phyloP scores from a whole-genome alignment of 768 basidiomycete genomes.

The Collybiopsis confluens region DNA sequence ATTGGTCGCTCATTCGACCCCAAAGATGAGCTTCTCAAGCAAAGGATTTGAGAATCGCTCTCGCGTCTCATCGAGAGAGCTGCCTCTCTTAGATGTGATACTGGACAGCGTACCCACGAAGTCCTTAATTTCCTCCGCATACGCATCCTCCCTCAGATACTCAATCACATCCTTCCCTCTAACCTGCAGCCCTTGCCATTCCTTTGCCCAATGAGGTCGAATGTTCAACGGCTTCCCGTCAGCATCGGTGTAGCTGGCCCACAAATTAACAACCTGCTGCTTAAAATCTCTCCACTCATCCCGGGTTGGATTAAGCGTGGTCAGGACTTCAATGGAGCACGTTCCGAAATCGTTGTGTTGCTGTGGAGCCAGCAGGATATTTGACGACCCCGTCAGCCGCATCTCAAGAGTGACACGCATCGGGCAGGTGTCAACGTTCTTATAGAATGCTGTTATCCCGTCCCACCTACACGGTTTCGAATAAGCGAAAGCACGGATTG shows the following conservation, averaged over 20 bases:
- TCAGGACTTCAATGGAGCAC: conserved; percentile 21
- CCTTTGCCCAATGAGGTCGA: conserved; percentile 25
- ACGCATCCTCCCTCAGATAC: conserved; percentile 21
- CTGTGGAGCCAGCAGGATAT: conserved; percentile 21
- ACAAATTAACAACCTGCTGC: conserved; percentile 19
- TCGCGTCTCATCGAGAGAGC: conserved; percentile 12
- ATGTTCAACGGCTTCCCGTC: conserved; percentile 14
- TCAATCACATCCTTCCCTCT: conserved; percentile 16
- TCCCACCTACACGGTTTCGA: conserved; percentile 7
- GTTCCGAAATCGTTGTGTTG: conserved; percentile 18
- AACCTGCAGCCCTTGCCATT: conserved; percentile 20
- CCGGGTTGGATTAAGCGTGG: conserved; percentile 16
- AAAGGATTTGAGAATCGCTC: conserved; percentile 18
- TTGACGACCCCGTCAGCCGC: conserved; percentile 21
- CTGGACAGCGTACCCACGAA: conserved; percentile 15
- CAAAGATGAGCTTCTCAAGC: conserved; percentile 18
- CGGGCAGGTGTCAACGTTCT: conserved; percentile 12
- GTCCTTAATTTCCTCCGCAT: conserved; percentile 18
- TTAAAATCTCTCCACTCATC: conserved; percentile 17
- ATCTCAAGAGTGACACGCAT: conserved; percentile 22
- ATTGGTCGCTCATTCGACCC: too few relatives aligned
- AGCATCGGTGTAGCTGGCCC: conserved; percentile 18
- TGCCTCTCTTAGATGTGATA: conserved; percentile 15
- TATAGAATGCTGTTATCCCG: conserved; percentile 4
- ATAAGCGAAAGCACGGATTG: neutral